phyloP scores from a whole-genome alignment of 495 filamentous ascomycete genomes.

The Sporormia fimetaria region DNA sequence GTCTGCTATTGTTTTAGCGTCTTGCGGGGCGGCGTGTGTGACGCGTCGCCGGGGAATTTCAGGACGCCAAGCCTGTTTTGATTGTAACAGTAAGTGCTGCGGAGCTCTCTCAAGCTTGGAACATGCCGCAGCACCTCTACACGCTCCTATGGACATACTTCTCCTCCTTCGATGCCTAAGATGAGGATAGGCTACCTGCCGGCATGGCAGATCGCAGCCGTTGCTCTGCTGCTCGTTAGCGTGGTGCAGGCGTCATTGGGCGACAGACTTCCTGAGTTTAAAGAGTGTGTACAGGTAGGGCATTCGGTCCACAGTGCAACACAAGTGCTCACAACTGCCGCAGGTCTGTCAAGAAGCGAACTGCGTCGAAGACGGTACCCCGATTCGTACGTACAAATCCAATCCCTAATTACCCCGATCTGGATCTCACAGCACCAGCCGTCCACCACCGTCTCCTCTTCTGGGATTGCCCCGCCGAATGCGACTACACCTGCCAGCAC shows the following conservation, averaged over 20 bases:
- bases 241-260: constrained; percentile 61
- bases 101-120: no score
- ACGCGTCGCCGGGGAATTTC: no score
- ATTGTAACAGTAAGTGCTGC: no score
- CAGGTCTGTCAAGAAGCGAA: constrained; percentile 77
- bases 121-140: constrained; percentile 1
- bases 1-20: no score
- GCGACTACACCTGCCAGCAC: constrained; percentile 97
- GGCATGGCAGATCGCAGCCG: constrained; percentile 18
- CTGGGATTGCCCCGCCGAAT: constrained; percentile 80
- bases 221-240: constrained; percentile 33
- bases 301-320: constrained; percentile 1
- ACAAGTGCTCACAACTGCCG: constrained; percentile 9
- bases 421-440: constrained; percentile 41
- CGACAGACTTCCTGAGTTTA: constrained; percentile 81
- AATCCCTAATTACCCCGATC: neutral
- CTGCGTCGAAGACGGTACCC: constrained; percentile 44
- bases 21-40: no score
- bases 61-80: no score
- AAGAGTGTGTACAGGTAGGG: constrained; percentile 70
- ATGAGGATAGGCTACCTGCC: constrained; percentile 23
- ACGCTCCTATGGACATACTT: constrained; percentile 4
- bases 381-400: constrained; percentile 40
- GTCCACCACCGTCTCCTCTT: constrained; percentile 58
- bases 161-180: neutral